A percentile compares a stretch with the other conserved stretches of the same genome.
These are phyloP conservation scores for Trichoderma aggressivum DNA, from an alignment of 2,329 filamentous ascomycete genomes.

Conservation along the genomic window DNA sequence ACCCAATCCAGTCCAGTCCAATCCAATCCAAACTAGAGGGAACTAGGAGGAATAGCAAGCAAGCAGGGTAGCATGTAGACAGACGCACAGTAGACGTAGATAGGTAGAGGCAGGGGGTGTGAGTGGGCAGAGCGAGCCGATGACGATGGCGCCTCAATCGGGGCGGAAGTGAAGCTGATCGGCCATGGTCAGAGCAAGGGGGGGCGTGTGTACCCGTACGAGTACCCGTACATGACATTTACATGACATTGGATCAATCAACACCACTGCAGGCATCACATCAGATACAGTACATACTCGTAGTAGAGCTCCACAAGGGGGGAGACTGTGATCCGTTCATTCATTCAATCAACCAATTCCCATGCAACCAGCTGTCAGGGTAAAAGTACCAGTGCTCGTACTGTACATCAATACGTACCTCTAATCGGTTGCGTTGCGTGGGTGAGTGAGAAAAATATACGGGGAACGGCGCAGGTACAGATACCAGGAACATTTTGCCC, in stretches of 20 bases:
- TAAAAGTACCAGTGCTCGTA: not conserved
- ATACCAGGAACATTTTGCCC: not conserved
- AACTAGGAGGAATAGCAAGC: not conserved
- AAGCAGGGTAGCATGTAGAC: not conserved
- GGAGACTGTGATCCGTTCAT: no score
- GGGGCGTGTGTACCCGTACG: not conserved
- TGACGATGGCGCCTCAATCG: constrained; percentile 14
- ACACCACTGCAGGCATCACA: no score
- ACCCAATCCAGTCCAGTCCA: no score
- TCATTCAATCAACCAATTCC: no score
- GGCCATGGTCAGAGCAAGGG: constrained; percentile 3
- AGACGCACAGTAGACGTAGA: not conserved
- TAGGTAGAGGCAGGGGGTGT: not conserved
- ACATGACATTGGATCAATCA: no score
- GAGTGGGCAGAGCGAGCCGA: not conserved
- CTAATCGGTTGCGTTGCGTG: no score
- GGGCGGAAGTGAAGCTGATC: constrained; percentile 13
- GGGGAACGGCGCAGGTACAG: not conserved
- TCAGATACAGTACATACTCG: no score
- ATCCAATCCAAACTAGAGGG: no score
- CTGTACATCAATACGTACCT: not conserved
- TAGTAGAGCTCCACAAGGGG: no score
- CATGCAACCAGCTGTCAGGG: no score
- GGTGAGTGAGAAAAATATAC: not conserved
- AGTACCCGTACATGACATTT: no score